Base-by-base conservation (phyloP, 805 yeast species). In the Saccharomycopsis vini region DNA sequence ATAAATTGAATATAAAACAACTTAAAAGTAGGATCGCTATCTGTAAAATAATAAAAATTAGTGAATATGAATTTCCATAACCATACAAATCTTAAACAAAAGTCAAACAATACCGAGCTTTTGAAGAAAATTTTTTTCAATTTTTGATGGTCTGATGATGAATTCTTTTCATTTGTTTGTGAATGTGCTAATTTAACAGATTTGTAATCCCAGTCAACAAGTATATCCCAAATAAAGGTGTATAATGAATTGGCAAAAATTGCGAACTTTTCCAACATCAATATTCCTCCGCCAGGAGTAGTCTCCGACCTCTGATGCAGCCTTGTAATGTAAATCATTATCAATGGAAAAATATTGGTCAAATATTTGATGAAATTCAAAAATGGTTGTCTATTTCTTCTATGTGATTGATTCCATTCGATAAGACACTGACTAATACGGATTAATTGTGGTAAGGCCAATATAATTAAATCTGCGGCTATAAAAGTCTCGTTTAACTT, bases 201-300 rank as follows among this genome's bases (percentile, higher is more conserved):
- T 13, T 41, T 34, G 18, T 29, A 39, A 23, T 78, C 77, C 98
- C 98, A 92, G 64, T 92, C 99, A 71, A 77, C 76, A 40, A 72
- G 72, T 10, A 90, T 61, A 60, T 92, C 99, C 99, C 99, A 92
- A 44, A 76, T 64, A 48, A 86, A 83, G 13, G 95, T 73, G 59
- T 83, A 92, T 0, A 75, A 54, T 0, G 97, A 82, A 57, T 84
- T 87, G 33, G 83, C 54, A 1, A 79, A 55, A 47, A 71, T 77
- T 53, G 64, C 64, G 52, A 64, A 46, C 13, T 59, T 53, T 59
- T 66, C 62, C 2, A 62, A 31, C 6, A 31, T 36, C 46, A 26
- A 32, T 36, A 36, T 36, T 12, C 3, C 6, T 7, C n/a, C n/a
- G 9, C 15, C 13, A 16, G 21, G 22, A 49, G 52, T 34, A 53